Evolutionary conservation across 129 eudicot species (phyloP), one percentile per base, ranked within the genome.

Genomic region (Apium graveolens): DNA sequence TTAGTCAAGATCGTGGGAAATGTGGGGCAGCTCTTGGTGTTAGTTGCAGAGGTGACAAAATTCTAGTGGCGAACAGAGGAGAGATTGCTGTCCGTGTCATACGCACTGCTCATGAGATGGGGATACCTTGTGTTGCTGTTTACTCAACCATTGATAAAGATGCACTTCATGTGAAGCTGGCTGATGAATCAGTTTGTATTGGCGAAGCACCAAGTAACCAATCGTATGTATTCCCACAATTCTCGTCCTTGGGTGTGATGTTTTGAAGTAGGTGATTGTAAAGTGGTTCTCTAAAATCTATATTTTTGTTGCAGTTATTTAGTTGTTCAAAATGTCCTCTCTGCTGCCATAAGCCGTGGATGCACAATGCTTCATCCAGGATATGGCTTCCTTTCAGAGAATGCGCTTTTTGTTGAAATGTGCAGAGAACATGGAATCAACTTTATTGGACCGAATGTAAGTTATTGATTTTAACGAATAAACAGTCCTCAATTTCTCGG

Each of bases 281-380:
- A n/a, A n/a, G 66, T 60, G 34, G 14, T 9, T 24, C 9, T 10
- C 26, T 60, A n/a, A n/a, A 7, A 2, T 60, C 16, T 60, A 9
- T 60, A 60, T n/a, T n/a, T 60, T 71, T 27, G 39, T 24, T 73
- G 17, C 90, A 95, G 98, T 85, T 95, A 95, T 76, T 87, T 94
- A 79, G 83, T 91, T 89, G 88, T 90, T 60, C 91, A 90, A 62
- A 91, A 90, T 84, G 98, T 95, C 66, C 82, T 95, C 34, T 88
- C 96, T 37, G 97, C 98, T 87, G 97, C 98, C 20, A 86, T 87
- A 65, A 91, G 92, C 76, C 96, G 91, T 77, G 93, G 93, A 81
- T 95, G 97, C 84, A 95, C 97, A 11, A 95, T 95, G 97, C 85
- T 95, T 82, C 98, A 95, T 82, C 98, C 98, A 83, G 98, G 98